Conservation (phyloP, 495 filamentous ascomycete species). For the Daldinia decipiens region DNA sequence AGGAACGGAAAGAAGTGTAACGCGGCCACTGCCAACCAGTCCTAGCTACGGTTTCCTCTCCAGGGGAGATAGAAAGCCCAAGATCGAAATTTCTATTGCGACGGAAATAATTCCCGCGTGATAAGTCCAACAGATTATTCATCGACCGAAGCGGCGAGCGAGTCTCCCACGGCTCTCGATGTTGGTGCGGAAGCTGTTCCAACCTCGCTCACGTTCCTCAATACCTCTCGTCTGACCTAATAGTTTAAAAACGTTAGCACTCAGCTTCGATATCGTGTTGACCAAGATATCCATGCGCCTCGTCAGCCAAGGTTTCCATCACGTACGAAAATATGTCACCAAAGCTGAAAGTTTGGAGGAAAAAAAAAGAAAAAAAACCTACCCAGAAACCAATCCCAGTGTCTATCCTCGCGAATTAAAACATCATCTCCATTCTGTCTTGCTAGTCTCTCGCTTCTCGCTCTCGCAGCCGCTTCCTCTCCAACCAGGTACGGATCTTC, state of each 20-base stretch:
- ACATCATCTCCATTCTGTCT: constrained; percentile 58
- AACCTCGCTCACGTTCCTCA: constrained; percentile 59
- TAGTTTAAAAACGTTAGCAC: constrained; percentile 21
- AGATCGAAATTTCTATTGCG: not conserved
- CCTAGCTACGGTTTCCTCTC: not conserved
- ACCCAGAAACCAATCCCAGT: constrained; percentile 63
- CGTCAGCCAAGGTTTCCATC: too few species aligned
- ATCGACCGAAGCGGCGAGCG: constrained; percentile 50
- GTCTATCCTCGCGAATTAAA: constrained; percentile 56
- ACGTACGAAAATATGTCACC: not conserved
- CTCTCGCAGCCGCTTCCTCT: constrained; percentile 59
- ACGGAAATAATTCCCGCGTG: not conserved
- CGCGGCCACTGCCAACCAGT: constrained; percentile 5
- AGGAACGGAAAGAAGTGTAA: constrained; percentile 37
- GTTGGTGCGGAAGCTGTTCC: constrained; percentile 55
- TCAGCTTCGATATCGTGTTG: too few species aligned
- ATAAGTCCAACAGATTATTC: not conserved
- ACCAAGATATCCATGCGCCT: not conserved
- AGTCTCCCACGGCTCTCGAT: constrained; percentile 50
- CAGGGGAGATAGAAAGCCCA: not conserved
- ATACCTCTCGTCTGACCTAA: constrained; percentile 59
- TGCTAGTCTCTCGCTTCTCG: constrained; percentile 56
- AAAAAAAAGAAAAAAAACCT: too few species aligned
- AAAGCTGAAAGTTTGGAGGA: not conserved
- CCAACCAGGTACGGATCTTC: constrained; percentile 65